phyloP scores from a whole-genome alignment of 1,284 basidiomycete genomes.

The Afroboletus lepidellus region DNA sequence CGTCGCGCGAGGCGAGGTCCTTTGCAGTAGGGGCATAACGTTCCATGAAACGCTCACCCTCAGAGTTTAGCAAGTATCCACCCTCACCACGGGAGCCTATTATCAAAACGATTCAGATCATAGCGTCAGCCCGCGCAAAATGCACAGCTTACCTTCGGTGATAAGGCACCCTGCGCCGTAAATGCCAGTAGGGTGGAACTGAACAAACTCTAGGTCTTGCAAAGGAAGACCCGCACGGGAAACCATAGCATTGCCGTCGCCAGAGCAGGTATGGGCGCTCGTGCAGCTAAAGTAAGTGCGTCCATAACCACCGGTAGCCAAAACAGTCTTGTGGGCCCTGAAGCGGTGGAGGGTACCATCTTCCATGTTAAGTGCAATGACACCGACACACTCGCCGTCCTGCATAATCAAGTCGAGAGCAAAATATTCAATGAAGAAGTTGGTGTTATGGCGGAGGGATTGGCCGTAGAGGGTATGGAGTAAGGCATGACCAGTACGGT shows the following conservation, averaged over 20 bases:
- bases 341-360: slow-evolving; percentile 99
- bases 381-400: slow-evolving; percentile 98
- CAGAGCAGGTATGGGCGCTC: slow-evolving; percentile 97
- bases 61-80: slow-evolving; percentile 97
- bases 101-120: background rate
- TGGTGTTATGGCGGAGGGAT: slow-evolving; percentile 98
- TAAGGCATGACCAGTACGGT: slow-evolving; percentile 98
- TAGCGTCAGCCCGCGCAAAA: background rate
- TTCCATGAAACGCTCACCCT: slow-evolving; percentile 99
- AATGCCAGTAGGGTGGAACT: slow-evolving; percentile 99
- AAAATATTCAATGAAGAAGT: slow-evolving; percentile 99
- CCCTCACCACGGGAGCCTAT: slow-evolving; percentile 97
- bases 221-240: slow-evolving; percentile 94
- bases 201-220: slow-evolving; percentile 98
- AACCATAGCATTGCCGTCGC: slow-evolving; percentile 99
- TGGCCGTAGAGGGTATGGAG: slow-evolving; percentile 99
- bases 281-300: slow-evolving; percentile 99
- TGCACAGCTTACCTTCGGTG: slow-evolving; percentile 80
- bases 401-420: slow-evolving; percentile 98
- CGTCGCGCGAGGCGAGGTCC: slow-evolving; percentile 98
- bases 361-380: slow-evolving; percentile 99
- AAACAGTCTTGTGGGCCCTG: slow-evolving; percentile 96
- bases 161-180: slow-evolving; percentile 99
- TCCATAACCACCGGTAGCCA: slow-evolving; percentile 98
- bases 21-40: slow-evolving; percentile 99